These are phyloP conservation scores for Tuber magnatum DNA, from an alignment of 495 filamentous ascomycete genomes.

Conservation along the genomic window DNA sequence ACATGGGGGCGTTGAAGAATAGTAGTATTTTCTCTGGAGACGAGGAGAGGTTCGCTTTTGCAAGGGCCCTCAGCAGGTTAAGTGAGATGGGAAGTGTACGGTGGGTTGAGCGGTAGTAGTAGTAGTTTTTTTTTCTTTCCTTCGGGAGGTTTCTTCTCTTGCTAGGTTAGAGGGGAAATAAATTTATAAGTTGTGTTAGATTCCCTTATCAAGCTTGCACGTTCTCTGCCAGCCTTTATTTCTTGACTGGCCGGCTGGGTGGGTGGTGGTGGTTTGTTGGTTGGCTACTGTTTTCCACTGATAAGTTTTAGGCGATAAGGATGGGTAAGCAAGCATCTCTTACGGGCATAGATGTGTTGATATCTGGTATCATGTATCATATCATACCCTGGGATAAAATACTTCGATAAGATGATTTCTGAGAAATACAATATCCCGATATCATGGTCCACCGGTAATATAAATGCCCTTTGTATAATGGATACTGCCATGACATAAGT, in stretches of 20 bases:
- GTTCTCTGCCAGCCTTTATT: not conserved
- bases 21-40: conserved; percentile 86
- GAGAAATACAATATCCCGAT: not conserved
- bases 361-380: not conserved
- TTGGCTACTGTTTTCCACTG: not conserved
- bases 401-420: not conserved
- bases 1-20: conserved; percentile 75
- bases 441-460: not conserved
- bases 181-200: not conserved
- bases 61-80: conserved; percentile 73
- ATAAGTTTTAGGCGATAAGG: not conserved
- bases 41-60: conserved; percentile 95
- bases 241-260: conserved; percentile 19
- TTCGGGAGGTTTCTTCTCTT: not conserved
- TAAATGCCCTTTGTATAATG: not conserved
- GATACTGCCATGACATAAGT: not conserved
- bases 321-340: not conserved
- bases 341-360: not conserved
- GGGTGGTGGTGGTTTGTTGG: not conserved
- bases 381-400: not conserved
- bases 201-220: not conserved
- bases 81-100: conserved; percentile 88
- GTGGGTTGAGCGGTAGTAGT: conserved; percentile 69
- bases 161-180: not conserved
- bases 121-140: not conserved